Percentiles rank a stretch among this genome's conserved stretches.
Evolutionary conservation across 305 asterid species (phyloP).

Genomic region (Caryopteris hybrid): DNA sequence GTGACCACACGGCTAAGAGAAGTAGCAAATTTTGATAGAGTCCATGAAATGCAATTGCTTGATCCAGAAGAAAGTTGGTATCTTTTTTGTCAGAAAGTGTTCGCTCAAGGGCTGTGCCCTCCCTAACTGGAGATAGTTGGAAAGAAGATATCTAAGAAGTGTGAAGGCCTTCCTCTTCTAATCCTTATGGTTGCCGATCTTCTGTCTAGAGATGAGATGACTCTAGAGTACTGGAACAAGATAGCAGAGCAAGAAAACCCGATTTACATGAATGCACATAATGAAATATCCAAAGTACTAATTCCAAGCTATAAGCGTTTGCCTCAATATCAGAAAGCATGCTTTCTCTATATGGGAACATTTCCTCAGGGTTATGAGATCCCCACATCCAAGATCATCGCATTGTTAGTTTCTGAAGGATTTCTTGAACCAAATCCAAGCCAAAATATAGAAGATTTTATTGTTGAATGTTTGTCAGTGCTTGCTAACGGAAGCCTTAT

Average conservation of each 20-base stretch:
- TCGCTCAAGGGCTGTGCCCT: not conserved
- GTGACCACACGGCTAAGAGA: conserved; percentile 1
- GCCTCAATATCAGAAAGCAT: not conserved
- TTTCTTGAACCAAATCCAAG: not conserved
- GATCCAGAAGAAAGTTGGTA: not conserved
- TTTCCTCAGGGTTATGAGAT: conserved; percentile 17
- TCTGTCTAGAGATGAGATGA: not conserved
- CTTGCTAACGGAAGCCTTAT: not conserved
- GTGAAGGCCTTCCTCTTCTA: conserved; percentile 19
- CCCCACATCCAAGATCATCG: not conserved
- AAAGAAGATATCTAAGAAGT: conserved; percentile 2
- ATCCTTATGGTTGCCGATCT: not conserved
- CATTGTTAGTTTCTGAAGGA: not conserved
- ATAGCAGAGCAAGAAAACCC: not conserved
- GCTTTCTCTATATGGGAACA: conserved; percentile 16
- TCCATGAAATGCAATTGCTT: not conserved
- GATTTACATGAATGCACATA: not conserved
- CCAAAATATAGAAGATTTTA: not conserved
- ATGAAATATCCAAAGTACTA: not conserved
- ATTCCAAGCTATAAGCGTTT: not conserved
- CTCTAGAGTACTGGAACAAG: not conserved
- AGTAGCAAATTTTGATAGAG: not conserved
- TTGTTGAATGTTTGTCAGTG: not conserved
- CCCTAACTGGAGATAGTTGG: not conserved
- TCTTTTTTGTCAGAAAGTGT: not conserved